Evolutionary conservation across 306 rosid genomes (phyloP).

Genomic region (Luffa aegyptiaca): DNA sequence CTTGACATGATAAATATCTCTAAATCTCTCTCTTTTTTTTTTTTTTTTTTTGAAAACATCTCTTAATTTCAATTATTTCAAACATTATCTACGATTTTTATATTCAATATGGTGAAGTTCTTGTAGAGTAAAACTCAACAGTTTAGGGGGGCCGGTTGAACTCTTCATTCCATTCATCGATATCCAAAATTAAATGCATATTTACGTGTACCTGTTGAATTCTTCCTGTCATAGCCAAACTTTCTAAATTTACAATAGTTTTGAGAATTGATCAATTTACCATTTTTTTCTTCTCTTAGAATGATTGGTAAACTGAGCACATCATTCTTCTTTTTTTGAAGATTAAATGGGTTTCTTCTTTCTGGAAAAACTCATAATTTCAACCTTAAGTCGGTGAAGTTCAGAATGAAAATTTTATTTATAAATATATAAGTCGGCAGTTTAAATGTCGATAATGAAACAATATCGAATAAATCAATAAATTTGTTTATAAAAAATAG

Average conservation of each 20-base stretch:
- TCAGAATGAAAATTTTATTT: background rate
- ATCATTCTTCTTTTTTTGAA: background rate
- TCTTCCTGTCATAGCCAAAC: background rate
- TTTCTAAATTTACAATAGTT: background rate
- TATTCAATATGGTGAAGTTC: too few relatives aligned
- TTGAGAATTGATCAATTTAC: background rate
- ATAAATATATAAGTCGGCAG: too few relatives aligned
- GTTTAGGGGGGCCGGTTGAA: background rate
- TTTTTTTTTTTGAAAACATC: too few relatives aligned
- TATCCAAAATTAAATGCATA: background rate
- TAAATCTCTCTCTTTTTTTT: too few relatives aligned
- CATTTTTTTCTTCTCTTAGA: background rate
- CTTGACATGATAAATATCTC: background rate
- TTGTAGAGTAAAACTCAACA: background rate
- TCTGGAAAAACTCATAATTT: background rate
- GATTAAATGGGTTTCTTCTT: background rate
- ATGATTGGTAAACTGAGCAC: background rate
- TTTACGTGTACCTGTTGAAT: background rate
- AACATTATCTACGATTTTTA: too few relatives aligned
- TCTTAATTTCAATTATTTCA: too few relatives aligned
- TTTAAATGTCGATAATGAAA: too few relatives aligned
- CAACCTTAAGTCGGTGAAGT: background rate
- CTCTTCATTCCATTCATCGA: background rate
- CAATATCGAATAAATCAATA: too few relatives aligned
- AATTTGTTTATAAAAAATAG: too few relatives aligned